These are phyloP conservation scores for Elongisporangium anandrum DNA, from an alignment of 352 stramenopile genomes.

Conservation along the genomic window DNA sequence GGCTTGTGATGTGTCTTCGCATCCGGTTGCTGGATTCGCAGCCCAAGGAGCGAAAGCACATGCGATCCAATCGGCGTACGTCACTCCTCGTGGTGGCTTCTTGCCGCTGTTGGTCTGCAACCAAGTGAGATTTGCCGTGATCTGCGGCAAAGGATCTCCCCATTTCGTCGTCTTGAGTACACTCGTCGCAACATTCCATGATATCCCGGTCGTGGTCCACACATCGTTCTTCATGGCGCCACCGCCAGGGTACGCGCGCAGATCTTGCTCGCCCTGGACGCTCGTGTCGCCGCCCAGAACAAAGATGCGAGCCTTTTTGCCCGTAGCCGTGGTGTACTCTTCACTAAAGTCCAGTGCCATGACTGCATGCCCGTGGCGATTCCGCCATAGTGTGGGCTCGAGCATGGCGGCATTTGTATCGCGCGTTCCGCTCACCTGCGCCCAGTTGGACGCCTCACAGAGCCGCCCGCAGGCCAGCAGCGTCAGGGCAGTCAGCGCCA, in stretches of 20 bases:
- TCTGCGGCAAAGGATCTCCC: constrained; percentile 61
- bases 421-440: constrained; percentile 57
- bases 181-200: constrained; percentile 45
- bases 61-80: constrained; percentile 62
- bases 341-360: constrained; percentile 52
- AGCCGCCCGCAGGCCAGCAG: neutral
- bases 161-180: constrained; percentile 68
- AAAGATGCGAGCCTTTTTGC: constrained; percentile 59
- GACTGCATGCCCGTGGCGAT: constrained; percentile 62
- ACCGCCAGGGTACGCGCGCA: constrained; percentile 68
- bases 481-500: neutral
- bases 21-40: constrained; percentile 34
- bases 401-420: constrained; percentile 54
- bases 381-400: constrained; percentile 49
- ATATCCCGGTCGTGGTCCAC: constrained; percentile 63
- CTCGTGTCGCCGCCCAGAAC: constrained; percentile 66
- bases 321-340: constrained; percentile 31
- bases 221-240: constrained; percentile 64
- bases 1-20: constrained; percentile 50
- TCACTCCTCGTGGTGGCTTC: constrained; percentile 42
- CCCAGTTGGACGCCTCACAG: constrained; percentile 46
- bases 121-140: constrained; percentile 65
- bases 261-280: constrained; percentile 56
- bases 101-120: constrained; percentile 73
- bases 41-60: constrained; percentile 56